These are phyloP conservation scores for Gossypium turneri DNA, from an alignment of 345 rosid genomes.

Conservation along the genomic window DNA sequence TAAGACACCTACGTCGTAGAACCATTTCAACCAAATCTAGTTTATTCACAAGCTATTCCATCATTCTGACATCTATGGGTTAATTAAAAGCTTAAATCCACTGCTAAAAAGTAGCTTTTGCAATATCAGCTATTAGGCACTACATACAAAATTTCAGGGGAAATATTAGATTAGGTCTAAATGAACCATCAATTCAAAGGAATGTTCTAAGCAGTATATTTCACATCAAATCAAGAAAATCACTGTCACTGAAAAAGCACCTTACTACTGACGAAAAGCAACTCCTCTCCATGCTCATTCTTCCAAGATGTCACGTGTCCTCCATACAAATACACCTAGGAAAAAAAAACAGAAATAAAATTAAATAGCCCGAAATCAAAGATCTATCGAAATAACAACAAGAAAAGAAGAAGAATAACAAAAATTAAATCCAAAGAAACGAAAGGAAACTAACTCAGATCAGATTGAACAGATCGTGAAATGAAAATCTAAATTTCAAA, in stretches of 20 bases:
- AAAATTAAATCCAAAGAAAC: neutral
- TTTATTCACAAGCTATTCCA: neutral
- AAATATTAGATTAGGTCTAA: neutral
- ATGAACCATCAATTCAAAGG: neutral
- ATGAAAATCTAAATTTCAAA: neutral
- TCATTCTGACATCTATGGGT: neutral
- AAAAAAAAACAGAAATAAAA: constrained; percentile 8
- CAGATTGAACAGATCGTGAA: constrained; percentile 3
- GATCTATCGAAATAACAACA: neutral
- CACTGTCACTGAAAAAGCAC: constrained; percentile 24
- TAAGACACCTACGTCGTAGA: neutral
- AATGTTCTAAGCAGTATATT: neutral
- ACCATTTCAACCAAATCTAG: neutral
- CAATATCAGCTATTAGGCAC: neutral
- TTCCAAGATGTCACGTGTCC: constrained; percentile 96
- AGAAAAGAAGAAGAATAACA: neutral
- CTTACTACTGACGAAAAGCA: constrained; percentile 76
- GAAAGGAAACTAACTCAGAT: neutral
- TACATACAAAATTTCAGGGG: neutral
- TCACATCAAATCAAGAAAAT: neutral
- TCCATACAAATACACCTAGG: constrained; percentile 76
- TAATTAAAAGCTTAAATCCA: neutral
- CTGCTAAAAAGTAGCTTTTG: neutral
- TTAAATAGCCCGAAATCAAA: neutral
- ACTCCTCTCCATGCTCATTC: constrained; percentile 84